Evolutionary conservation across 495 filamentous ascomycete species (phyloP).

Genomic region (Aspergillus coremiiformis): DNA sequence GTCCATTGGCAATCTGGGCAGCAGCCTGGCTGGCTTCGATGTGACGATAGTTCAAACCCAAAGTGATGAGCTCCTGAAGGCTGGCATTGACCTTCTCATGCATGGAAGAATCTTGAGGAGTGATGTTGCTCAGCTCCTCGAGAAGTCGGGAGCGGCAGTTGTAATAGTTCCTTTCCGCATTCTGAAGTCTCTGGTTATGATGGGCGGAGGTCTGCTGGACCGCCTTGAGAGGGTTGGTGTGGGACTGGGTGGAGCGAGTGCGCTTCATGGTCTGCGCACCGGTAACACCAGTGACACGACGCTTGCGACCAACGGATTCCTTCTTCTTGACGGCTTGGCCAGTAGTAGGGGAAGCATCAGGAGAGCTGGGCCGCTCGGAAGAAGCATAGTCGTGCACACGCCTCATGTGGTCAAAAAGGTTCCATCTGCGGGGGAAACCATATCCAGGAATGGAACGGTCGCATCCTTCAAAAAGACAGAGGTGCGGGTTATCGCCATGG

Average conservation of each 20-base stretch:
- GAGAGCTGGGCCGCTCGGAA: slow-evolving; percentile 40
- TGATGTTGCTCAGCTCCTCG: slow-evolving; percentile 36
- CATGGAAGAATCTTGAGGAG: slow-evolving; percentile 36
- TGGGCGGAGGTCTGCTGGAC: slow-evolving; percentile 27
- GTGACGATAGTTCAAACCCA: slow-evolving; percentile 40
- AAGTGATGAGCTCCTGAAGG: slow-evolving; percentile 41
- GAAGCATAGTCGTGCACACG: slow-evolving; percentile 76
- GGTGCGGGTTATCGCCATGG: slow-evolving; percentile 82
- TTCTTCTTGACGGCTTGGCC: slow-evolving; percentile 32
- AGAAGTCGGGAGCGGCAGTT: slow-evolving; percentile 38
- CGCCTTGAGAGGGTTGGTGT: slow-evolving; percentile 30
- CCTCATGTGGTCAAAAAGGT: slow-evolving; percentile 90
- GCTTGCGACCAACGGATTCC: slow-evolving; percentile 36
- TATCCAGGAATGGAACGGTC: slow-evolving; percentile 70
- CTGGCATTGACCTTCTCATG: slow-evolving; percentile 45
- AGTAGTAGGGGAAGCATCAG: slow-evolving; percentile 31
- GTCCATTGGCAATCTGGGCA: slow-evolving; percentile 28
- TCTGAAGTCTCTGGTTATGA: slow-evolving; percentile 39
- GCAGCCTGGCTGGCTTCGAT: slow-evolving; percentile 40
- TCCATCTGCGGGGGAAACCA: slow-evolving; percentile 90
- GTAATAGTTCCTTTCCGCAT: slow-evolving; percentile 39
- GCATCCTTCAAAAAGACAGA: slow-evolving; percentile 77
- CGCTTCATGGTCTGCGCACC: slow-evolving; percentile 41
- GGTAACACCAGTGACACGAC: slow-evolving; percentile 31
- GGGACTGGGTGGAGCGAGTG: slow-evolving; percentile 39